These are phyloP conservation scores for Arachnomyces sp. DNA, from an alignment of 2,329 filamentous ascomycete genomes.

Conservation along the genomic window DNA sequence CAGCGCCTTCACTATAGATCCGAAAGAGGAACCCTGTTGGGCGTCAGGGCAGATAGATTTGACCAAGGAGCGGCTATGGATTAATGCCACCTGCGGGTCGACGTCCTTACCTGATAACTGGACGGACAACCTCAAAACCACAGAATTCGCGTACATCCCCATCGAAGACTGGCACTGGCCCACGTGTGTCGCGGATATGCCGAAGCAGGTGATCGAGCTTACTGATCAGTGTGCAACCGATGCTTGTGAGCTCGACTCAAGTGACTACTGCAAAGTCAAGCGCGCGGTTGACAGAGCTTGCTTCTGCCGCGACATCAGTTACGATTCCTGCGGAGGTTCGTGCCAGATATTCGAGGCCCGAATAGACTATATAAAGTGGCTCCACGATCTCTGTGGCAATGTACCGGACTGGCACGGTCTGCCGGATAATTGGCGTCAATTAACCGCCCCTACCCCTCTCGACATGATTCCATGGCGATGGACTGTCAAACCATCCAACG, in stretches of 20 bases:
- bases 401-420: slow-evolving; percentile 24
- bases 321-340: slow-evolving; percentile 20
- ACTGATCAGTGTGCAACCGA: slow-evolving; percentile 22
- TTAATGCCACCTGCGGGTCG: slow-evolving; percentile 25
- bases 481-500: slow-evolving; percentile 15
- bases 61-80: slow-evolving; percentile 24
- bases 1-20: slow-evolving; percentile 14
- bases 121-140: slow-evolving; percentile 21
- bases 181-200: slow-evolving; percentile 16
- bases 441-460: slow-evolving; percentile 15
- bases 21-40: slow-evolving; percentile 15
- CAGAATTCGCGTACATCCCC: slow-evolving; percentile 21
- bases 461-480: slow-evolving; percentile 29
- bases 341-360: slow-evolving; percentile 26
- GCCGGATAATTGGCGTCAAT: slow-evolving; percentile 21
- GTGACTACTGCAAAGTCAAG: slow-evolving; percentile 24
- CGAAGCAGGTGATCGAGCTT: slow-evolving; percentile 15
- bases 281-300: slow-evolving; percentile 23
- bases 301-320: slow-evolving; percentile 23
- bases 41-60: slow-evolving; percentile 13
- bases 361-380: slow-evolving; percentile 26
- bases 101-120: slow-evolving; percentile 18
- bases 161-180: slow-evolving; percentile 25
- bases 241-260: slow-evolving; percentile 23
- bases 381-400: slow-evolving; percentile 22